phyloP scores from a whole-genome alignment of 140 eudicot species.

The Cichorium intybus region DNA sequence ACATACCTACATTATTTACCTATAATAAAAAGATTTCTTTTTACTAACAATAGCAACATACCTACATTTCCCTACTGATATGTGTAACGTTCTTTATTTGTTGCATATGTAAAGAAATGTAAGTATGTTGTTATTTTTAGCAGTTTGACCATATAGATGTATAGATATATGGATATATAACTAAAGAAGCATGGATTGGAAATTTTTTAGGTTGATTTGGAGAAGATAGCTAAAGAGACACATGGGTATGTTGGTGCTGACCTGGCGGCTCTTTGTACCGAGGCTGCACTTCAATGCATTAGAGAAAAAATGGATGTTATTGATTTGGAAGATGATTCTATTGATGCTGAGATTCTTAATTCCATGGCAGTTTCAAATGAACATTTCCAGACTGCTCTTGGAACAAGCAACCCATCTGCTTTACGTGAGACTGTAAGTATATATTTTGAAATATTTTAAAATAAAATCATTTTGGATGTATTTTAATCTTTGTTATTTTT shows the following conservation, averaged over 20 bases:
- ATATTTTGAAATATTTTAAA: neutral
- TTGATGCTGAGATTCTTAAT: slow-evolving; percentile 51
- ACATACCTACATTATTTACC: too few species aligned
- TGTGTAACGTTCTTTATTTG: too few species aligned
- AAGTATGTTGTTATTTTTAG: too few species aligned
- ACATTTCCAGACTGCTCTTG: slow-evolving; percentile 68
- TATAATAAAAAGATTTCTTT: too few species aligned
- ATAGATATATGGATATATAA: neutral
- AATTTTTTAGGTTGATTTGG: slow-evolving; percentile 37
- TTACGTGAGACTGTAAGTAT: slow-evolving; percentile 55
- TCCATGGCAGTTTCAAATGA: slow-evolving; percentile 62
- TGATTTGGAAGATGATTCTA: slow-evolving; percentile 45
- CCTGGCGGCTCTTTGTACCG: slow-evolving; percentile 49
- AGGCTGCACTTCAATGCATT: slow-evolving; percentile 56
- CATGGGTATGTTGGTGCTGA: slow-evolving; percentile 56
- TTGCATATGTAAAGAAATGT: too few species aligned
- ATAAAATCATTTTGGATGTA: neutral
- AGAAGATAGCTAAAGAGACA: slow-evolving; percentile 46
- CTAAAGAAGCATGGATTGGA: slow-evolving; percentile 39
- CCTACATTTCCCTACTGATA: too few species aligned
- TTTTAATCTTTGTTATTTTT: slow-evolving; percentile 2
- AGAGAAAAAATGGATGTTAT: slow-evolving; percentile 57
- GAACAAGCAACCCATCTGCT: slow-evolving; percentile 74
- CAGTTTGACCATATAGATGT: neutral
- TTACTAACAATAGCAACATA: too few species aligned